Conservation (phyloP, 495 filamentous ascomycete genomes). For the Cercophora newfieldiana region DNA sequence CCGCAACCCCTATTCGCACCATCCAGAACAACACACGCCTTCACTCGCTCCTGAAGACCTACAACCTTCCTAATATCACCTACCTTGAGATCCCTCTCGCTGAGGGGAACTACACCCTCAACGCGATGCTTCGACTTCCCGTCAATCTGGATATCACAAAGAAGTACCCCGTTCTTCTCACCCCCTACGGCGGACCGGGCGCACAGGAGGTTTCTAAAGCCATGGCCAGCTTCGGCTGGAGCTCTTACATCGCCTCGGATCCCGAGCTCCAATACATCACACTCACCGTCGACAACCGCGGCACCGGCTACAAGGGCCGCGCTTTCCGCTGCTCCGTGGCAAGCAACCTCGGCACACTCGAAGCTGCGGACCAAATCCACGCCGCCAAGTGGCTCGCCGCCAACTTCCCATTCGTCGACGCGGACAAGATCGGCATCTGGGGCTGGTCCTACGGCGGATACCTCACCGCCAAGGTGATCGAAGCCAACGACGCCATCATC, state of each 20-base stretch:
- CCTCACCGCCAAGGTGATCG: constrained; percentile 56
- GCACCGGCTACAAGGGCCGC: constrained; percentile 56
- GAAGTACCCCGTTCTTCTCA: constrained; percentile 58
- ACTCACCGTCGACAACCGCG: constrained; percentile 57
- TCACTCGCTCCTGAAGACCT: constrained; percentile 44
- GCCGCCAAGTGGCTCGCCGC: constrained; percentile 49
- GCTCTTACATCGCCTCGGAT: constrained; percentile 56
- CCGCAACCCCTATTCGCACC: constrained; percentile 46
- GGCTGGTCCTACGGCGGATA: constrained; percentile 64
- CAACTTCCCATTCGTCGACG: constrained; percentile 47
- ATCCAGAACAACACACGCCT: constrained; percentile 53
- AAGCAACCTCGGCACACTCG: constrained; percentile 52
- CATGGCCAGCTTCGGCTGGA: constrained; percentile 46
- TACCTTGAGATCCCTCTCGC: constrained; percentile 51
- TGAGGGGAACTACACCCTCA: constrained; percentile 44
- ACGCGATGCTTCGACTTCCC: constrained; percentile 50
- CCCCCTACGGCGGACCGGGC: constrained; percentile 57
- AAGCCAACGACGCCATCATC: constrained; percentile 52
- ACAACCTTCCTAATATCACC: constrained; percentile 52
- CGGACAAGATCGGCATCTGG: constrained; percentile 54
- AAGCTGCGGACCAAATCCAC: constrained; percentile 59
- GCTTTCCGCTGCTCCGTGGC: constrained; percentile 50
- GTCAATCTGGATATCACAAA: constrained; percentile 50
- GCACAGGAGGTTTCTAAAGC: constrained; percentile 52
- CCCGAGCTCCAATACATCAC: constrained; percentile 59